These are phyloP conservation scores for Galium porrigens DNA, from an alignment of 305 asterid genomes.

Conservation along the genomic window DNA sequence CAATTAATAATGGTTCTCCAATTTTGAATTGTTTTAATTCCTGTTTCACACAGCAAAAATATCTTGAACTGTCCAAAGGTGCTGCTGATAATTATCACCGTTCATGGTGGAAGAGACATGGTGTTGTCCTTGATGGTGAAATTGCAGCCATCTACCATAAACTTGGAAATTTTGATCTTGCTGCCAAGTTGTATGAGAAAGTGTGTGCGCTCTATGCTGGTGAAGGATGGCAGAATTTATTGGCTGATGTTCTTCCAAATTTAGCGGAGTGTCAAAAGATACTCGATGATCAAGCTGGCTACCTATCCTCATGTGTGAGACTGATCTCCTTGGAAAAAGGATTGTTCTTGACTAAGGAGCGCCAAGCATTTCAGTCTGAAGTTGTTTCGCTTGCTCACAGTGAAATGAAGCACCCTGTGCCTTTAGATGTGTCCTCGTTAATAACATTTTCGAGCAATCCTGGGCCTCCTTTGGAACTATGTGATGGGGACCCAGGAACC, in stretches of 20 bases:
- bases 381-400: slow-evolving; percentile 89
- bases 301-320: slow-evolving; percentile 90
- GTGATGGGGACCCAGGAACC: slow-evolving; percentile 94
- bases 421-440: slow-evolving; percentile 84
- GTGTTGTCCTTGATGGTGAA: slow-evolving; percentile 98
- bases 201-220: slow-evolving; percentile 99
- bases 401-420: slow-evolving; percentile 94
- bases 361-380: slow-evolving; percentile 91
- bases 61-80: slow-evolving; percentile 82
- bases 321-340: slow-evolving; percentile 78
- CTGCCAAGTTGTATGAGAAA: slow-evolving; percentile 91
- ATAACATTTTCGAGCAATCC: slow-evolving; percentile 85
- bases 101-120: slow-evolving; percentile 99
- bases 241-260: slow-evolving; percentile 91
- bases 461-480: slow-evolving; percentile 78
- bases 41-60: slow-evolving; percentile 43
- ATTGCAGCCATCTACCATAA: slow-evolving; percentile 83
- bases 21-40: slow-evolving; percentile 13
- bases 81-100: slow-evolving; percentile 91
- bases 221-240: slow-evolving; percentile 95
- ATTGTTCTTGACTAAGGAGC: slow-evolving; percentile 68
- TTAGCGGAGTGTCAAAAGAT: slow-evolving; percentile 90
- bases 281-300: slow-evolving; percentile 91
- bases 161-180: slow-evolving; percentile 63
- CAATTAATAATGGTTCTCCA: not conserved